Conservation (phyloP, 352 stramenopile species). For the Phytophthora syringae region DNA sequence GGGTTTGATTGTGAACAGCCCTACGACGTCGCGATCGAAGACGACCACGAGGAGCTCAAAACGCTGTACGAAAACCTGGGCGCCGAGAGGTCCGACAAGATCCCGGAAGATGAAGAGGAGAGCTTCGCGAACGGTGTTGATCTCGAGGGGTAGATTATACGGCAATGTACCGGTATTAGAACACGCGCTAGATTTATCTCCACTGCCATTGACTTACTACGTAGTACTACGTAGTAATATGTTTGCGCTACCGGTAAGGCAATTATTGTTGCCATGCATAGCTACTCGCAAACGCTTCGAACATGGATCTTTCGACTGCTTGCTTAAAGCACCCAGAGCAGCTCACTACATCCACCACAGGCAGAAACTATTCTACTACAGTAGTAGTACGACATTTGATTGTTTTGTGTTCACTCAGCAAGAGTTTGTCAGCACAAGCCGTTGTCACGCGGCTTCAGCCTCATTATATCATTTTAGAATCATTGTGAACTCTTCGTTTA, state of each 20-base stretch:
- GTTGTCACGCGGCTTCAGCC: slow-evolving; percentile 57
- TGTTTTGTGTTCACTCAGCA: slow-evolving; percentile 62
- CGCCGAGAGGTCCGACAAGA: slow-evolving; percentile 54
- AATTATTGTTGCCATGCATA: too few species aligned
- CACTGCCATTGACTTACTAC: background rate
- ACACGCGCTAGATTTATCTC: background rate
- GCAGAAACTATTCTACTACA: too few species aligned
- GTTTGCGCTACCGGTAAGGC: too few species aligned
- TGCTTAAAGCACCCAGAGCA: too few species aligned
- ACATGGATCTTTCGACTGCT: too few species aligned
- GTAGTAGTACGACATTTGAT: slow-evolving; percentile 15
- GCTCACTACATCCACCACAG: too few species aligned
- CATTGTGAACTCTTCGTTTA: slow-evolving; percentile 53
- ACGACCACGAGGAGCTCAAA: slow-evolving; percentile 62
- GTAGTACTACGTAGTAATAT: background rate
- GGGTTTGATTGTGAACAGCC: slow-evolving; percentile 34
- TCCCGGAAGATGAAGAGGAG: slow-evolving; percentile 35
- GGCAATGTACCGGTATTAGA: slow-evolving; percentile 5
- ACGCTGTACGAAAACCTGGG: slow-evolving; percentile 55
- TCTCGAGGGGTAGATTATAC: slow-evolving; percentile 29
- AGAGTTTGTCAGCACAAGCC: slow-evolving; percentile 63
- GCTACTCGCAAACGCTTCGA: too few species aligned
- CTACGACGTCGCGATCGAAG: slow-evolving; percentile 67
- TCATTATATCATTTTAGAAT: slow-evolving; percentile 86
- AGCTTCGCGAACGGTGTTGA: slow-evolving; percentile 32